Percentiles rank a stretch among this genome's conserved stretches.
These are phyloP conservation scores for Podospora didyma DNA, from an alignment of 495 filamentous ascomycete species.

Conservation along the genomic window DNA sequence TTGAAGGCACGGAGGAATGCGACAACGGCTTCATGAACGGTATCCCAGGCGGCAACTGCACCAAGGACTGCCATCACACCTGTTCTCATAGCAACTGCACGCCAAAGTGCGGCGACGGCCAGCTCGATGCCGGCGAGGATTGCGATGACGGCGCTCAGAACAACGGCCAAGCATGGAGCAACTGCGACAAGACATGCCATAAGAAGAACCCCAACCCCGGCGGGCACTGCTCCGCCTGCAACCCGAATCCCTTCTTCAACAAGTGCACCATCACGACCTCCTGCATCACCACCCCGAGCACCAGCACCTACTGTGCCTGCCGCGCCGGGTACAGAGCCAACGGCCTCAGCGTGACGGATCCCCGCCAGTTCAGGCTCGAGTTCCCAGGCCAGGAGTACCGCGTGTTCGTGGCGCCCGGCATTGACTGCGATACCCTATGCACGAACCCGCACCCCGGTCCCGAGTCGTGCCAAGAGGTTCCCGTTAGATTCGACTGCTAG, in stretches of 20 bases:
- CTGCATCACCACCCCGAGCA: conserved; percentile 11
- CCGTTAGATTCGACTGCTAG: conserved; percentile 15
- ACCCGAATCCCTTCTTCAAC: conserved; percentile 23
- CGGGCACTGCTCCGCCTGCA: conserved; percentile 14
- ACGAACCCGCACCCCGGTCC: conserved; percentile 12
- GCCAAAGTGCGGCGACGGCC: conserved; percentile 12
- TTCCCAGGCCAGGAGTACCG: conserved; percentile 18
- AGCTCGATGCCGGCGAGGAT: conserved; percentile 8
- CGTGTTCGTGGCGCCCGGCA: conserved; percentile 20
- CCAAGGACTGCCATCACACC: conserved; percentile 3
- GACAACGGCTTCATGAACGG: conserved; percentile 16
- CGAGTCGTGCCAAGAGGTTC: conserved; percentile 20
- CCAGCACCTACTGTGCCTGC: conserved; percentile 19
- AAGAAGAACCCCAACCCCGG: conserved; percentile 1
- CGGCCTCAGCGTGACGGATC: conserved; percentile 11
- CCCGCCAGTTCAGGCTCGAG: conserved; percentile 17
- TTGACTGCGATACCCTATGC: conserved; percentile 20
- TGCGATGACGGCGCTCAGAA: conserved; percentile 18
- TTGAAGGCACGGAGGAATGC: conserved; percentile 13
- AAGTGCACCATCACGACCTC: conserved; percentile 24
- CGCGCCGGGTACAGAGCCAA: conserved; percentile 19
- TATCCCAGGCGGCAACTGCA: conserved; percentile 10
- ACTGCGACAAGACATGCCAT: conserved; percentile 10
- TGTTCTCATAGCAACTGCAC: not conserved
- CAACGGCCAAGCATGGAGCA: conserved; percentile 13